Evolutionary conservation across 371 early-diverging fungal species (phyloP), one percentile per base, ranked within the genome.

Genomic region (Nematocida homosporus): DNA sequence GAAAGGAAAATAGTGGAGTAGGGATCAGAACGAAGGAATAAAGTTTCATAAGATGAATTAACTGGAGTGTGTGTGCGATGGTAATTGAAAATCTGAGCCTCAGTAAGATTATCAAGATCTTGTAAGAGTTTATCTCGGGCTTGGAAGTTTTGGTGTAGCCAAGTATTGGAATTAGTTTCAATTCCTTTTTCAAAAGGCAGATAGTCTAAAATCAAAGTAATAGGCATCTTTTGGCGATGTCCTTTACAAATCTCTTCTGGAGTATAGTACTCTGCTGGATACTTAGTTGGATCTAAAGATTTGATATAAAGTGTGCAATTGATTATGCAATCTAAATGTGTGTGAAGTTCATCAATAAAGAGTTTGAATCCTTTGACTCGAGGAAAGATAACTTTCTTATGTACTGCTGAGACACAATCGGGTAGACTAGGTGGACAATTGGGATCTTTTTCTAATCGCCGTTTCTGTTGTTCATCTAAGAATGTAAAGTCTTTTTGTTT

Each of bases 281-380:
- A 57, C 29, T 13, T 42, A 13, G n/a, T 79, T n/a, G n/a, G n/a
- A 64, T 13, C 5, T 42, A 1, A 35, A 18, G 51, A 61, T 2
- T 47, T 78, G 20, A 67, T 27, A 27, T 81, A 69, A 20, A 84
- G 54, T 2, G 82, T 82, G 25, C 67, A 69, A 59, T 81, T 78
- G 20, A 82, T 54, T 30, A 84, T 66, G n/a, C 79, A 65, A 38
- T 82, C 66, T 18, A 77, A 34, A 20, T 35, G 47, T 20, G 67
- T 61, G 29, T 61, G 66, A 20, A 80, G 41, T 5, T 34, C 37
- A 20, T 72, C 66, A 16, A 60, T 35, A 25, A 82, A 57, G n/a
- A 77, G 37, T 30, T 77, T 64, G 50, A 82, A 81, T 27, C 84
- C 84, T 20, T 66, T 78, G 1, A 66, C 60, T 64, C 79, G 79